phyloP scores from a whole-genome alignment of 805 yeast genomes.

The Saccharomycopsis fibuligera region DNA sequence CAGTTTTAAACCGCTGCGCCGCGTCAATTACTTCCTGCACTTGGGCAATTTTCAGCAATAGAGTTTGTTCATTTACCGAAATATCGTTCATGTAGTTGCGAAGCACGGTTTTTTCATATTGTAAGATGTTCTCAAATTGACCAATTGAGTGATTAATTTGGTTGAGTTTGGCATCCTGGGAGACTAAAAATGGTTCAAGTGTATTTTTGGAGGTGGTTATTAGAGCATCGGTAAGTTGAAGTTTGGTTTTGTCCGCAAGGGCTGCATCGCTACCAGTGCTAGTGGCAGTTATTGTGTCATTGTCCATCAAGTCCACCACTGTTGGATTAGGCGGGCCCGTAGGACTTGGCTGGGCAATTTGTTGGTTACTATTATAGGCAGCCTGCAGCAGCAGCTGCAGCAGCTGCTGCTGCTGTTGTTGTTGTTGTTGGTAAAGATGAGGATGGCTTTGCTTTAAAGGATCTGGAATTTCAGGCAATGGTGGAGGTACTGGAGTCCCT shows the following conservation, averaged over 20 bases:
- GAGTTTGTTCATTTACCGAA: constrained; percentile 26
- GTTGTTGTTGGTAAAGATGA: too few species aligned
- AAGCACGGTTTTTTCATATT: constrained; percentile 30
- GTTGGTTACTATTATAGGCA: not conserved
- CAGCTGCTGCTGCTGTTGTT: not conserved
- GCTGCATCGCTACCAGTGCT: constrained; percentile 11
- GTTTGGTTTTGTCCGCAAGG: constrained; percentile 11
- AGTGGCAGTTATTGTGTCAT: constrained; percentile 14
- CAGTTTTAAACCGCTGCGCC: constrained; percentile 28
- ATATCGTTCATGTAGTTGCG: constrained; percentile 26
- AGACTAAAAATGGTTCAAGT: constrained; percentile 20
- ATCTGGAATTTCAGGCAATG: constrained; percentile 2
- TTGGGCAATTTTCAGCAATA: constrained; percentile 27
- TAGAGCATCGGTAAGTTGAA: constrained; percentile 21
- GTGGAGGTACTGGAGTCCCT: not conserved
- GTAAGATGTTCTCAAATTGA: constrained; percentile 33
- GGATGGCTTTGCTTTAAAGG: too few species aligned
- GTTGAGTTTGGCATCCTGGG: constrained; percentile 8
- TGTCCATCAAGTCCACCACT: constrained; percentile 12
- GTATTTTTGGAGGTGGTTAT: constrained; percentile 24
- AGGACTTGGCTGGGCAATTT: too few species aligned
- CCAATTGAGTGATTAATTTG: constrained; percentile 24
- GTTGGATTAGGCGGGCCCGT: not conserved
- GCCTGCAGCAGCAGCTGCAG: not conserved
- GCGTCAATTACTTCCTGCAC: constrained; percentile 29